Evolutionary conservation across 805 yeast genomes (phyloP).

Genomic region (Kuraishia capsulata): DNA sequence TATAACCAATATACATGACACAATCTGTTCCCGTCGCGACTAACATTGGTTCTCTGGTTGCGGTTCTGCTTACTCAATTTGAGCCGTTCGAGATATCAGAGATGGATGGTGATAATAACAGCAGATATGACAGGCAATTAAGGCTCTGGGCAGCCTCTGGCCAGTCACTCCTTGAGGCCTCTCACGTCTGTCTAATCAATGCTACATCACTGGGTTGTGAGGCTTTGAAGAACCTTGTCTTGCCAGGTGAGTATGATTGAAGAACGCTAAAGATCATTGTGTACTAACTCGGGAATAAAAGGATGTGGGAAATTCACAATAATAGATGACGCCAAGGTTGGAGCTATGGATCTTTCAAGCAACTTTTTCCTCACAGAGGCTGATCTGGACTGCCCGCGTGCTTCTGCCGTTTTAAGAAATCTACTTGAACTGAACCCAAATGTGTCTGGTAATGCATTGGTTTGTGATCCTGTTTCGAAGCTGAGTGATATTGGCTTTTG

Average conservation of each 20-base stretch:
- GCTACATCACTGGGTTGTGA: slow-evolving; percentile 57
- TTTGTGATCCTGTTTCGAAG: slow-evolving; percentile 7
- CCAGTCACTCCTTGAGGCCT: slow-evolving; percentile 46
- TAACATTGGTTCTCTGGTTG: too few species aligned
- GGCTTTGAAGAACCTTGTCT: slow-evolving; percentile 62
- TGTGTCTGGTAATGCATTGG: slow-evolving; percentile 27
- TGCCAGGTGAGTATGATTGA: slow-evolving; percentile 47
- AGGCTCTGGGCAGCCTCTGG: slow-evolving; percentile 82
- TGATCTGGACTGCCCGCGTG: slow-evolving; percentile 33
- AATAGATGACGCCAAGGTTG: slow-evolving; percentile 35
- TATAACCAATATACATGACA: too few species aligned
- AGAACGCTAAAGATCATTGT: neutral
- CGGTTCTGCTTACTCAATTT: too few species aligned
- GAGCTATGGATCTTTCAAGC: slow-evolving; percentile 33
- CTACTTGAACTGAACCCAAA: slow-evolving; percentile 56
- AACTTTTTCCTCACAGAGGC: slow-evolving; percentile 52
- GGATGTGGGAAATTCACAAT: slow-evolving; percentile 59
- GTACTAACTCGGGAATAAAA: slow-evolving; percentile 2
- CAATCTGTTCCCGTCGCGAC: too few species aligned
- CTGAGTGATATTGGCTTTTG: slow-evolving; percentile 23
- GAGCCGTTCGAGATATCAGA: too few species aligned
- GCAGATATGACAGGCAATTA: slow-evolving; percentile 77
- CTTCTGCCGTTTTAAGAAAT: slow-evolving; percentile 26
- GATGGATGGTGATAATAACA: slow-evolving; percentile 1
- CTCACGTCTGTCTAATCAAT: slow-evolving; percentile 55